These are phyloP conservation scores for Mimosa pudica DNA, from an alignment of 306 rosid species.

Conservation along the genomic window DNA sequence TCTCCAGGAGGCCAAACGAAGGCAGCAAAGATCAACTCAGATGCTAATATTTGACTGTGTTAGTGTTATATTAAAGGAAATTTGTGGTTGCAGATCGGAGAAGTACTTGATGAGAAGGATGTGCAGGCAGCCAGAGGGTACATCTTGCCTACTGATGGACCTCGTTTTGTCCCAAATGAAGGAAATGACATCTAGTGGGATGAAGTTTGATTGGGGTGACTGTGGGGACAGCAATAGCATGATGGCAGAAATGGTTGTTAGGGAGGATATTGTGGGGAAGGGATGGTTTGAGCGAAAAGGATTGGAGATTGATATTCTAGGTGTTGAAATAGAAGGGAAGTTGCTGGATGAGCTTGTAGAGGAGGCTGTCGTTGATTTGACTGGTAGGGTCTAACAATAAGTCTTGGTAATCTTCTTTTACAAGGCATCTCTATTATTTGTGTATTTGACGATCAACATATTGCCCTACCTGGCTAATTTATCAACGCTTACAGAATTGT, in stretches of 20 bases:
- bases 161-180: conserved; percentile 68
- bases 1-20: conserved; percentile 68
- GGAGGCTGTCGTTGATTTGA: conserved; percentile 66
- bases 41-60: conserved; percentile 84
- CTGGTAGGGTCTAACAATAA: conserved; percentile 41
- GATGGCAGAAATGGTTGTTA: conserved; percentile 74
- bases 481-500: conserved; percentile 48
- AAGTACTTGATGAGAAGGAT: conserved; percentile 36
- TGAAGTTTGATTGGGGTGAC: conserved; percentile 54
- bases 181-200: conserved; percentile 62
- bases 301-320: conserved; percentile 69
- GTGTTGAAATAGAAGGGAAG: conserved; percentile 64
- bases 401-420: conserved; percentile 15
- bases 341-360: conserved; percentile 81
- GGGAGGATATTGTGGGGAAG: conserved; percentile 68
- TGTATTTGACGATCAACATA: conserved; percentile 48
- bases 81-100: conserved; percentile 50
- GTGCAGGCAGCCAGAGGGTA: conserved; percentile 42
- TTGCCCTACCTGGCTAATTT: conserved; percentile 46
- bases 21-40: conserved; percentile 68
- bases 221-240: conserved; percentile 68
- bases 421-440: conserved; percentile 47
- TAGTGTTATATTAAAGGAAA: conserved; percentile 61
- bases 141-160: conserved; percentile 54
- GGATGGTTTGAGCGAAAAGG: conserved; percentile 68